Evolutionary conservation across 2,329 filamentous ascomycete genomes (phyloP), one percentile per base, ranked within the genome.

Genomic region (Apiospora phragmitis): DNA sequence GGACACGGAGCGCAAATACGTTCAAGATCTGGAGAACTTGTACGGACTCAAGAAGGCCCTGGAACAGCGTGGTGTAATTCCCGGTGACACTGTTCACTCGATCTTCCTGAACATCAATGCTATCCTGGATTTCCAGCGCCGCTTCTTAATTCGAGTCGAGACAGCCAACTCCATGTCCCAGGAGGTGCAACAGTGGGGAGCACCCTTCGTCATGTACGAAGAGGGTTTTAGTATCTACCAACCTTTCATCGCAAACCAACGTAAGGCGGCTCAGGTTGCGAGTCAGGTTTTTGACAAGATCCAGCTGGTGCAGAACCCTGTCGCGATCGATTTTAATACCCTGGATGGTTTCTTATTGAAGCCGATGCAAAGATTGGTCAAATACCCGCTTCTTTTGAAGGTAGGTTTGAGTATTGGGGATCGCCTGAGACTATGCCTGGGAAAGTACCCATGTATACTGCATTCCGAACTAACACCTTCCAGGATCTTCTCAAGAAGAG

Each of bases 91-190:
- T 12, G 92, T 97, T 29, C 95, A 98, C 83, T 91, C 95, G 78
- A 98, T 99, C 73, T 99, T 99, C 82, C 87, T 98, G 72, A 99
- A 99, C 82, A 90, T 98, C 78, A 97, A 98, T 80, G 91, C 93
- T 41, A 93, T 99, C 66, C 88, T 99, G 68, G 96, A 99, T 81
- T 97, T 98, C 79, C 95, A 98, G 79, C 92, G 97, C 73, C 90
- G 95, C 38, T 98, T 99, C 77, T 86, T 99, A 66, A 98, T 99
- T 77, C 92, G 94, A 70, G 93, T 99, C 73, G 96, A 99, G 83
- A 97, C 97, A 38, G 97, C 95, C 47, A 97, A 98, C 78, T 94
- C 93, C 4, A 89, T 94, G 82, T 88, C 93, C 0, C 87, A 92
- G 72, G 83, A 88, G 4, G 86, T 89, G 72, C 96, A 99, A 80